phyloP scores from a whole-genome alignment of 768 basidiomycete genomes.

The Sarcomyxa edulis region DNA sequence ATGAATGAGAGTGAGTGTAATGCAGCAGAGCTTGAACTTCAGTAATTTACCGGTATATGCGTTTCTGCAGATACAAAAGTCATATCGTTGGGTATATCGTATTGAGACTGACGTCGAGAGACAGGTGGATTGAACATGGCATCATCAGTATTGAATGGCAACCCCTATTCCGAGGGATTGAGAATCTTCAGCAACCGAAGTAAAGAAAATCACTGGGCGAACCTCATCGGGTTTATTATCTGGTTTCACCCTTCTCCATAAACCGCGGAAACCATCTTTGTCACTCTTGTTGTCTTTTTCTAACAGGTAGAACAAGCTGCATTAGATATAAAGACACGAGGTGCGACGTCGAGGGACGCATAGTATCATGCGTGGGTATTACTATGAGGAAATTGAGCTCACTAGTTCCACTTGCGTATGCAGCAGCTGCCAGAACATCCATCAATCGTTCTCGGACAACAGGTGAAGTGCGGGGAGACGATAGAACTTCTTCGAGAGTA shows the following conservation, averaged over 20 bases:
- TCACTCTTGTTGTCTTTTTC: conserved; percentile 13
- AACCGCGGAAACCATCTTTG: conserved; percentile 53
- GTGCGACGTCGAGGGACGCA: not conserved
- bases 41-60: too few relatives aligned
- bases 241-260: conserved; percentile 82
- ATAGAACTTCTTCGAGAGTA: conserved; percentile 69
- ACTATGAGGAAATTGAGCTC: conserved; percentile 15
- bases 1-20: not conserved
- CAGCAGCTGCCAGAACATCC: conserved; percentile 79
- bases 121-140: conserved; percentile 72
- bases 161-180: conserved; percentile 37
- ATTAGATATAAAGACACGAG: not conserved
- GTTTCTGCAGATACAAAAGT: not conserved
- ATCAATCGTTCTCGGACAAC: conserved; percentile 78
- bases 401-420: conserved; percentile 56
- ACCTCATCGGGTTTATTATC: conserved; percentile 79
- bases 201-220: conserved; percentile 14
- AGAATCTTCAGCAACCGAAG: not conserved
- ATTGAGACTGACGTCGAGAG: conserved; percentile 31
- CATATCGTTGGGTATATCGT: too few relatives aligned
- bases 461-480: conserved; percentile 58
- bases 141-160: conserved; percentile 76
- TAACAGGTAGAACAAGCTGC: not conserved
- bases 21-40: too few relatives aligned
- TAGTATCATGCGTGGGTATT: not conserved